phyloP scores from a whole-genome alignment of 2,329 filamentous ascomycete species.

The Alternaria novae-zelandiae region DNA sequence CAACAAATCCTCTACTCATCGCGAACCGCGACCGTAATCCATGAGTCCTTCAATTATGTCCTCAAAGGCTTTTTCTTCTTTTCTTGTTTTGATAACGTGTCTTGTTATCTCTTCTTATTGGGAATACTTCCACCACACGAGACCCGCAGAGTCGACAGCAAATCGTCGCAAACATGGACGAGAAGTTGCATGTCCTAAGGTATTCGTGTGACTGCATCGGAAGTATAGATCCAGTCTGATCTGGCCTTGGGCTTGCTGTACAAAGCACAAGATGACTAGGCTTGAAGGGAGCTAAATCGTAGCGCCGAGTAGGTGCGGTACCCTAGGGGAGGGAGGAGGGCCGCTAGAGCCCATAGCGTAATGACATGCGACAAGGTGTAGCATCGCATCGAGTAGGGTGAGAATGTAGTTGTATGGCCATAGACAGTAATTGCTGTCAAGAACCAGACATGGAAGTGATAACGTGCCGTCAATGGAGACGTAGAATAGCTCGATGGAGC shows the following conservation, averaged over 20 bases:
- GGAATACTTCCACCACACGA: neutral
- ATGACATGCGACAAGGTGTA: conserved; percentile 2
- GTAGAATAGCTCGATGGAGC: conserved; percentile 9
- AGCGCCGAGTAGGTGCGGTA: conserved; percentile 28
- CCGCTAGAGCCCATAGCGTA: conserved; percentile 17
- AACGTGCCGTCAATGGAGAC: neutral
- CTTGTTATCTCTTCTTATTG: conserved; percentile 28
- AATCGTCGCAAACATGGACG: neutral
- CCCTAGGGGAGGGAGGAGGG: conserved; percentile 31
- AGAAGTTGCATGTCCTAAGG: neutral
- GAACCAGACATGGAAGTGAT: neutral
- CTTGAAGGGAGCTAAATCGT: conserved; percentile 32
- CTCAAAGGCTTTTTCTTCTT: conserved; percentile 24
- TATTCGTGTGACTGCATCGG: neutral
- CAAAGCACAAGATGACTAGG: conserved; percentile 40
- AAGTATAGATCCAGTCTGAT: conserved; percentile 34
- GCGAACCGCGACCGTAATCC: conserved; percentile 6
- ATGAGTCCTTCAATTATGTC: conserved; percentile 19
- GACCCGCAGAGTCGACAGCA: neutral
- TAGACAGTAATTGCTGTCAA: neutral
- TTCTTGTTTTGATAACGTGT: conserved; percentile 9
- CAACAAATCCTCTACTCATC: neutral
- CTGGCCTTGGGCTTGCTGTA: conserved; percentile 22
- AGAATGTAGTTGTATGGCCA: conserved; percentile 2
- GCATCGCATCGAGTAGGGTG: conserved; percentile 5